Conservation (phyloP, 2,329 filamentous ascomycete genomes). For the Camillea tinctor region DNA sequence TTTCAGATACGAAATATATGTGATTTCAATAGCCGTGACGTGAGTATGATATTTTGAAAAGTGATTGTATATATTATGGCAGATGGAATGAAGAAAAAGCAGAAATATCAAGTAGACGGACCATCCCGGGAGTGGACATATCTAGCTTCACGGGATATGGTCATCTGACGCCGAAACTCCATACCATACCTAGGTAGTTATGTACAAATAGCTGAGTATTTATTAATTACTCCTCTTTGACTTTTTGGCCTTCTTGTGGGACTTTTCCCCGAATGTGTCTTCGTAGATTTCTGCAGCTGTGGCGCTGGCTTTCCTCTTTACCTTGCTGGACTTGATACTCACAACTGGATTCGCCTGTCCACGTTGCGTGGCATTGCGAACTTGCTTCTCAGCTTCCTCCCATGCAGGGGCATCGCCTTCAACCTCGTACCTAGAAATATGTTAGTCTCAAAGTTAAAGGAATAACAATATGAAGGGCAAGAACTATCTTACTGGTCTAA, state of each 20-base stretch:
- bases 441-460: slow-evolving; percentile 2
- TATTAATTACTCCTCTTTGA: slow-evolving; percentile 44
- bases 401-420: slow-evolving; percentile 61
- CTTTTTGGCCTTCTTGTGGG: slow-evolving; percentile 50
- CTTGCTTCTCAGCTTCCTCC: slow-evolving; percentile 73
- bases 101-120: neutral
- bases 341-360: slow-evolving; percentile 64
- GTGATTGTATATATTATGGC: neutral
- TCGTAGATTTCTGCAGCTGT: slow-evolving; percentile 64
- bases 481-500: slow-evolving; percentile 71
- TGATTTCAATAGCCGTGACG: too few relatives aligned
- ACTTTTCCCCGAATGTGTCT: slow-evolving; percentile 53
- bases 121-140: neutral
- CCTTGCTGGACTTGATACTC: slow-evolving; percentile 76
- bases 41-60: too few relatives aligned
- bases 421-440: slow-evolving; percentile 58
- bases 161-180: neutral
- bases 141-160: neutral
- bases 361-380: slow-evolving; percentile 55
- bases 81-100: neutral
- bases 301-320: slow-evolving; percentile 68
- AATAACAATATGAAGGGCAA: neutral
- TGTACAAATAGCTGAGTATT: neutral
- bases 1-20: too few relatives aligned
- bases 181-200: neutral